Evolutionary conservation across 345 rosid genomes (phyloP), one percentile per base, ranked within the genome.

Genomic region (Acer campestre): DNA sequence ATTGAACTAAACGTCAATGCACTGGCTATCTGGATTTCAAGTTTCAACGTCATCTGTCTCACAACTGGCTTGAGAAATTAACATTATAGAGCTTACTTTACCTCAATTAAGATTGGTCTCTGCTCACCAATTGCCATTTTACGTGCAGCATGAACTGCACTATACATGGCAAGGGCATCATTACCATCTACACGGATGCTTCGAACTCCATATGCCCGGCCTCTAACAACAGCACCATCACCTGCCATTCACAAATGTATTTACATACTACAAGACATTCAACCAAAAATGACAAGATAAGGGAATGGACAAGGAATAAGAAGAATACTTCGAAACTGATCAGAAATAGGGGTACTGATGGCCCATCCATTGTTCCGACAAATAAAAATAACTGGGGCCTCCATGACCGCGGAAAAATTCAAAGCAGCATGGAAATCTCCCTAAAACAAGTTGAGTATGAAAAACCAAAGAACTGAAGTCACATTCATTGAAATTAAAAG

Each of bases 361-460:
- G 97, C 97, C 98, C 97, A 92, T 82, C 95, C 98, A 74, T 92
- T 94, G 88, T 92, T 92, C 62, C 97, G 88, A 79, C 98, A 94
- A 42, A 94, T 84, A 69, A 94, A 94, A 31, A 94, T 83, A 25
- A 94, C 97, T 0, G 98, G 95, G 20, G 91, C 94, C 80, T 92
- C 95, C 87, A 86, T 78, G 29, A 94, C 95, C 7, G 93, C 93
- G 3, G 94, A 93, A 79, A 91, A 93, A 72, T 87, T 88, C 65
- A 89, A 77, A 78, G 93, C 98, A 66, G 88, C 94, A 79, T 91
- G 98, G 86, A 88, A 89, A 82, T 93, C 98, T 82, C 97, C 98
- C 97, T 94, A 79, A 23, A 49, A 80, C 61, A 65, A 44, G 65
- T 71, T 71, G 29, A 27, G n/a, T 6, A 67, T 81, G 49, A 81